Evolutionary conservation across 805 yeast species (phyloP).

Genomic region (Brettanomyces nanus): DNA sequence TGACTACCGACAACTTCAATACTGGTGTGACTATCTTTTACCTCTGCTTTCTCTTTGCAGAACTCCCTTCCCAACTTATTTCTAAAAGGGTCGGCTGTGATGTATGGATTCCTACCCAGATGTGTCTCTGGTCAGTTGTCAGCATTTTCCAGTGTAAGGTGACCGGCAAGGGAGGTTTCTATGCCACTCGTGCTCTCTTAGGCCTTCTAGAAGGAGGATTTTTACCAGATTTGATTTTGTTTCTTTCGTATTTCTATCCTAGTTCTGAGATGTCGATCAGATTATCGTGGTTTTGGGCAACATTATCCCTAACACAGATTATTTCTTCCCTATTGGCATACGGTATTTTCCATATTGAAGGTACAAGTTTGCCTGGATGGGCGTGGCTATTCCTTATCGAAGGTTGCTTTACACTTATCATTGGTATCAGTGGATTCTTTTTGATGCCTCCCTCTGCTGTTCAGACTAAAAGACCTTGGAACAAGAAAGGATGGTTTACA

Average conservation of each 20-base stretch:
- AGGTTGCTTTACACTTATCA: slow-evolving; percentile 45
- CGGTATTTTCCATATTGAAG: slow-evolving; percentile 45
- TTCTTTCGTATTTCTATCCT: slow-evolving; percentile 62
- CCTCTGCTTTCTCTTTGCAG: slow-evolving; percentile 46
- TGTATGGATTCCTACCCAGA: slow-evolving; percentile 51
- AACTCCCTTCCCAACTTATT: slow-evolving; percentile 57
- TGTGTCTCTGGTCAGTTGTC: slow-evolving; percentile 47
- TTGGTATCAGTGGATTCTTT: slow-evolving; percentile 36
- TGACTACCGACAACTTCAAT: slow-evolving; percentile 54
- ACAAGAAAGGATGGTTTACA: slow-evolving; percentile 32
- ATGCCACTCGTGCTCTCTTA: slow-evolving; percentile 39
- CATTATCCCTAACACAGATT: slow-evolving; percentile 40
- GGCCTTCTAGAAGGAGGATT: slow-evolving; percentile 64
- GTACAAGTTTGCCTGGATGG: slow-evolving; percentile 45
- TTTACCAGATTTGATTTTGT: slow-evolving; percentile 54
- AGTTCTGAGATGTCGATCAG: slow-evolving; percentile 49
- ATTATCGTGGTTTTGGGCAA: slow-evolving; percentile 51
- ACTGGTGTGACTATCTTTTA: slow-evolving; percentile 47
- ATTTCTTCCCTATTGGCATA: slow-evolving; percentile 36
- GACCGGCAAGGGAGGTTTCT: slow-evolving; percentile 33
- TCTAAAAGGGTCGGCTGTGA: slow-evolving; percentile 58
- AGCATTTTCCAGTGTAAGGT: slow-evolving; percentile 46
- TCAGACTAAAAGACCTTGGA: slow-evolving; percentile 23
- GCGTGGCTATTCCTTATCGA: slow-evolving; percentile 59
- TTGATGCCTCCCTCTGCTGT: slow-evolving; percentile 29